A percentile compares a stretch with the other conserved stretches of the same genome.
Evolutionary conservation across 306 rosid species (phyloP).

Genomic region (peach (Prunus persica)): Prunus_persica_NCBIv2 NC_034009.1:4522501-4523000

Average conservation of each 20-base stretch:
- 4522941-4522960: too few species aligned
- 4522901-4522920: constrained; percentile 29
- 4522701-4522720: constrained; percentile 69
- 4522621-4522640: constrained; percentile 35
- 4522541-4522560: neutral
- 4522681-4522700: constrained; percentile 74
- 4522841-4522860: constrained; percentile 57
- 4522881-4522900: constrained; percentile 70
- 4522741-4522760: neutral
- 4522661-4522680: constrained; percentile 60
- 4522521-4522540: neutral
- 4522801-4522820: constrained; percentile 26
- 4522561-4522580: neutral
- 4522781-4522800: neutral
- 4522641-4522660: constrained; percentile 57
- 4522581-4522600: neutral
- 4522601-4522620: neutral
- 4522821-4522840: constrained; percentile 50
- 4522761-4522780: neutral
- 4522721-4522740: neutral
- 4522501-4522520: neutral
- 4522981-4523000: neutral
- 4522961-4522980: too few species aligned
- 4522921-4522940: too few species aligned
- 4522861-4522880: constrained; percentile 58